Base-by-base conservation (phyloP, 352 stramenopile species). In the Phytophthora ramorum region DNA sequence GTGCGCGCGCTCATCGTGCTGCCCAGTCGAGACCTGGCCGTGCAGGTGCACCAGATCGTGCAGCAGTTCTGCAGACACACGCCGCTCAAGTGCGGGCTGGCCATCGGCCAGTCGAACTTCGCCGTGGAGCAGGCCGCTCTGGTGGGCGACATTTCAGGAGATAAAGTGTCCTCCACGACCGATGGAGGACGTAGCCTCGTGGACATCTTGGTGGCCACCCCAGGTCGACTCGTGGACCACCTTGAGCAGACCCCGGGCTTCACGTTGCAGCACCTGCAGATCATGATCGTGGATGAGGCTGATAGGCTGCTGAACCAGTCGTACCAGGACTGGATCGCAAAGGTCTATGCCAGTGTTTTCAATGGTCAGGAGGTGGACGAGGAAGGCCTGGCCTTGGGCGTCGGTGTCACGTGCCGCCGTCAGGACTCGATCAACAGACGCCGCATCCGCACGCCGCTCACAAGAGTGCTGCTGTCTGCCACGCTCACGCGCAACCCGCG, bases 201-300 rank as follows among this genome's bases (percentile, higher is more conserved):
- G 19, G 97, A 99, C 76, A 97, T 99, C 57, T 66, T 99, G 32
- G 95, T 99, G 20, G 91, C 91, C n/a, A 99, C 98, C 19, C 97
- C 97, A 1, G 98, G 98, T 22, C 87, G 97, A 50, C 84, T 99
- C 13, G 88, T 99, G 22, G 97, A 99, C 72, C 97, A 99, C 76
- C 69, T 99, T 26, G 91, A 98, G 66, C 89, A 97, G 63, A 99
- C 97, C 17, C 92, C 89, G n/a, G 97, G 96, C 35, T 99, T 99
- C 63, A 99, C 96, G 49, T 75, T 99, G 58, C 93, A 99, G 66
- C 96, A 99, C 71, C 75, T 99, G 49, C 81, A 95, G 71, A 98
- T 98, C 67, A 83, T 99, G 41, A 94, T 99, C 2, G 89, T 99
- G 28, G 98, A 99, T 63, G 98, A 99, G 79, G 97, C 96, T 0